Evolutionary conservation across 2,329 filamentous ascomycete genomes (phyloP), one percentile per base, ranked within the genome.

Genomic region (Sclerotinia borealis): DNA sequence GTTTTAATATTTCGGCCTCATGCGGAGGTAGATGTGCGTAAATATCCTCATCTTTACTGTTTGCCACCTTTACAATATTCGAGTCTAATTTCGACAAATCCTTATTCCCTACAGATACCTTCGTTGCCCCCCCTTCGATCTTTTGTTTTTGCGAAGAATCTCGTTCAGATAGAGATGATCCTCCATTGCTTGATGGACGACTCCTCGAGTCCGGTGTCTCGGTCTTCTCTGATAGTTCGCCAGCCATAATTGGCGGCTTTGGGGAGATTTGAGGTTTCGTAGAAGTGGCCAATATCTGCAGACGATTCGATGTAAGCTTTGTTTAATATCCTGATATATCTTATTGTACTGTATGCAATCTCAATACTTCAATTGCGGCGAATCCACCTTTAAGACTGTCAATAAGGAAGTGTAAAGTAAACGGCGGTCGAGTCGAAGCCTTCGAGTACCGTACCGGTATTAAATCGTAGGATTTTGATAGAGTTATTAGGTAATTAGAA

Each of bases 1-100:
- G 80, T 73, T 82, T 86, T 65, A 95, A 77, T 61, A 93, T 83
- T 25, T 81, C 79, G 60, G 83, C 86, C 75, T 93, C 88, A 64
- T 87, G 73, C 10, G 82, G 75, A 1, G 88, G 83, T 4, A 93
- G 79, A 73, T 91, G 84, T 31, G 78, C 78, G 71, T 85, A 86
- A 4, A 83, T 78, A 70, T 86, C 83, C 59, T 83, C 79, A 4
- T 78, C 71, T 36, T 70, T 71, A 6, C 19, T 39, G 49, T 69
- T 65, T 10, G 65, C 52, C 51, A 76, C 72, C 52, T 76, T 72
- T 50, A 76, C 69, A 22, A 71, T 65, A 43, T 70, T 69, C 5
- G 73, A 73, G 49, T 75, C 72, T 25, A 68, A n/a, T 56, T 73
- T 74, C 19, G 65, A 56, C 62, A 92, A 81, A 29, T 81, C 78